Base-by-base conservation (phyloP, 2,329 filamentous ascomycete species). In the Thielaviopsis ethacetica region DNA sequence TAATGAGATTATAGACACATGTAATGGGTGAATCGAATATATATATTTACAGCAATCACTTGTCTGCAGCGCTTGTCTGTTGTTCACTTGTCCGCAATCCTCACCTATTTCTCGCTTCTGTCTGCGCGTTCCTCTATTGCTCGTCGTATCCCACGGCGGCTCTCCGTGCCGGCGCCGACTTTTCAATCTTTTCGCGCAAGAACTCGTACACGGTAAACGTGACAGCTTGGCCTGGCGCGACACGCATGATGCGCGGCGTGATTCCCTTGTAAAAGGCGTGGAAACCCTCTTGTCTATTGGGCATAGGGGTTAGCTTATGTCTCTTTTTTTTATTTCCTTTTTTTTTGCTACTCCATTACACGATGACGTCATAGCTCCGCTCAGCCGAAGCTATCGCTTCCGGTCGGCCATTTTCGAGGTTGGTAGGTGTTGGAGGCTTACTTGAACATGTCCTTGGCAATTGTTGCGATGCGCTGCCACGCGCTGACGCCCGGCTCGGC, bases 211-310 rank as follows among this genome's bases (percentile, higher is more conserved):
- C 86, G 72, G 82, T 85, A 62, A 85, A 85, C 3, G 82, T 85
- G 58, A 85, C 82, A 61, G 82, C 93, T 76, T 98, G 93, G 53
- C 93, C 93, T 7, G 93, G 93, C 26, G 93, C 93, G 58, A 98
- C 93, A 68, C 93, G 83, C 90, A 97, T 97, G 65, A 98, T 87
- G 66, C 93, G 82, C 6, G 93, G 93, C 53, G 93, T 98, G 72
- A 98, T 98, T 67, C 93, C 93, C 80, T 97, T 97, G 78, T 95
- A 98, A 74, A 98, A 98, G 54, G 93, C 93, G 66, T 89, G 84
- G 65, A 91, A 77, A 41, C 93, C 93, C 74, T 98, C 93, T 75
- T 95, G 88, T 67, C 86, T 88, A 69, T 72, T 72, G 30, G 27
- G 22, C 19, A 22, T 15, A 56, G 44, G 44, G 26, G 60, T 63